phyloP scores from a whole-genome alignment of 2,329 filamentous ascomycete genomes.

The Dryadomyces sulphureus region DNA sequence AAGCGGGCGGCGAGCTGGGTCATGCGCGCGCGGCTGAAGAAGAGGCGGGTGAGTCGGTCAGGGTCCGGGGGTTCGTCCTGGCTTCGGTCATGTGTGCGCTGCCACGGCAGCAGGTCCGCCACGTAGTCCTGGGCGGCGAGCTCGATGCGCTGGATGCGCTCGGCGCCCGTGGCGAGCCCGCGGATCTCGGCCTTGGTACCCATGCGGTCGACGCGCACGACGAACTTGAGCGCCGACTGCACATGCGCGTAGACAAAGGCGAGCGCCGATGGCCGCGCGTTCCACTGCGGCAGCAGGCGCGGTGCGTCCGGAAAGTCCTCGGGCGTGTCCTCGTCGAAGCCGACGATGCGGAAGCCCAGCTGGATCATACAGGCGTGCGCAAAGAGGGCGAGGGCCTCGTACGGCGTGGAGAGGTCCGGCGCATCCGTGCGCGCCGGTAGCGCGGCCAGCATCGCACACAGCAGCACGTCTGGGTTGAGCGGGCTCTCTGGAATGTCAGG shows the following conservation, averaged over 20 bases:
- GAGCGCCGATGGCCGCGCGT: constrained; percentile 53
- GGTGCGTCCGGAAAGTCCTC: constrained; percentile 12
- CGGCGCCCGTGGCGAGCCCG: constrained; percentile 64
- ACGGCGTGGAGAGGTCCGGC: constrained; percentile 52
- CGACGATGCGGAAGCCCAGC: constrained; percentile 66
- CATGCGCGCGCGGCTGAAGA: constrained; percentile 59
- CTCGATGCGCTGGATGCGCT: constrained; percentile 68
- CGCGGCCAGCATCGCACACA: constrained; percentile 43
- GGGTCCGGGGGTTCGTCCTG: not conserved
- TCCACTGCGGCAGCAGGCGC: constrained; percentile 68
- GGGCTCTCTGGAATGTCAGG: constrained; percentile 16
- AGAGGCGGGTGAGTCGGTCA: constrained; percentile 37
- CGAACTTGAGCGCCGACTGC: constrained; percentile 71
- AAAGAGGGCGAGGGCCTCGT: constrained; percentile 73
- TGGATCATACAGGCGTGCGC: constrained; percentile 70
- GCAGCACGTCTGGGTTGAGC: constrained; percentile 28
- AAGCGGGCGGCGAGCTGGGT: constrained; percentile 54
- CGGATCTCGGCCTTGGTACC: constrained; percentile 74
- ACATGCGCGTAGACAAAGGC: constrained; percentile 77
- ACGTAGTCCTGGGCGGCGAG: constrained; percentile 61
- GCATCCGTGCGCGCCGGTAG: constrained; percentile 35
- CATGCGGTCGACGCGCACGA: constrained; percentile 69
- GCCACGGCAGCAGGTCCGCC: constrained; percentile 42
- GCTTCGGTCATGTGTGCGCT: constrained; percentile 27
- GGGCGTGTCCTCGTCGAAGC: constrained; percentile 53